A percentile compares a stretch with the other conserved stretches of the same genome.
Conservation (phyloP, 2,329 filamentous ascomycete species). For the Ceratocystis cacaofunesta region DNA sequence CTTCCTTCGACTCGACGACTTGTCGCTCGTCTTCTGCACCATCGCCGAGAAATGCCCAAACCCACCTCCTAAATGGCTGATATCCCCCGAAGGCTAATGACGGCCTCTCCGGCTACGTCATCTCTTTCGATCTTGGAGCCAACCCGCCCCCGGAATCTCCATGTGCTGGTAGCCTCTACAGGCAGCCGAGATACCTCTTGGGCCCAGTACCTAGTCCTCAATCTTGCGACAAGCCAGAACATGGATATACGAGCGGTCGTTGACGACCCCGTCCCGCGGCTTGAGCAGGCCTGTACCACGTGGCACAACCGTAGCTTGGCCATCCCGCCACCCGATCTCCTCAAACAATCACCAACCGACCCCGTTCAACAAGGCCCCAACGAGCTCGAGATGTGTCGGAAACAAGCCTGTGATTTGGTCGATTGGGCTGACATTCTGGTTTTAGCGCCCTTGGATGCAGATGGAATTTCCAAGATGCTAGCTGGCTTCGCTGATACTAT, state of each 20-base stretch:
- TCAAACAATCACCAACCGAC: slow-evolving; percentile 7
- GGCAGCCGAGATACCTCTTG: slow-evolving; percentile 50
- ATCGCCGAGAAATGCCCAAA: not conserved
- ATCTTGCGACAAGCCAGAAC: slow-evolving; percentile 48
- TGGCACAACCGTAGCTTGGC: slow-evolving; percentile 38
- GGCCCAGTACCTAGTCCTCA: slow-evolving; percentile 50
- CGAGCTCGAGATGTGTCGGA: slow-evolving; percentile 12
- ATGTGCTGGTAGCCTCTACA: slow-evolving; percentile 51
- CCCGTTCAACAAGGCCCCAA: slow-evolving; percentile 14
- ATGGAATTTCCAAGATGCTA: slow-evolving; percentile 76
- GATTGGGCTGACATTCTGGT: slow-evolving; percentile 81
- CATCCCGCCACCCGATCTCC: slow-evolving; percentile 27
- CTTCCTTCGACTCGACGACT: not conserved
- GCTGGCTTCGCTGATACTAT: slow-evolving; percentile 69
- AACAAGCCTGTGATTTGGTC: slow-evolving; percentile 49
- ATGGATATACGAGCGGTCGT: slow-evolving; percentile 48
- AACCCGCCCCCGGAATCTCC: slow-evolving; percentile 26
- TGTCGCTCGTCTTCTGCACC: not conserved
- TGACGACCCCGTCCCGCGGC: slow-evolving; percentile 47
- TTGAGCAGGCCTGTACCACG: slow-evolving; percentile 47
- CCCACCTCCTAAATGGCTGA: slow-evolving; percentile 13
- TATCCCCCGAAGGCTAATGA: slow-evolving; percentile 2
- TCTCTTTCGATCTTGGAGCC: slow-evolving; percentile 27
- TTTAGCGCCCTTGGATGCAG: slow-evolving; percentile 70
- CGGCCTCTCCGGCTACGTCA: slow-evolving; percentile 22